phyloP scores from a whole-genome alignment of 83 land plant species.

The Diphasiastrum complanatum region DNA sequence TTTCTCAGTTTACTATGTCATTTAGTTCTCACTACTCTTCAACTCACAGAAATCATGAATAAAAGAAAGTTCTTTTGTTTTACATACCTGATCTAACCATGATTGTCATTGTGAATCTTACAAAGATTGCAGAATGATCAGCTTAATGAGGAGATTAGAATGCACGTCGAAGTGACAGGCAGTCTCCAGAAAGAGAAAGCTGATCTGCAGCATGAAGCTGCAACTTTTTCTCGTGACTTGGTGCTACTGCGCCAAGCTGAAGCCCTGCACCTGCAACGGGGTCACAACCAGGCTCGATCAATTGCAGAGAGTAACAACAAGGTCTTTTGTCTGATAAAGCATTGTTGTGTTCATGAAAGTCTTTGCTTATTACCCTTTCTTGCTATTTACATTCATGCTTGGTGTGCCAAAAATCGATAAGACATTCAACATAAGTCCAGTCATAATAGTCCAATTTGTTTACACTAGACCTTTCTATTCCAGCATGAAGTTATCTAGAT shows the following conservation, averaged over 20 bases:
- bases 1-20: too few species aligned
- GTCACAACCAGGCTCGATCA: conserved; percentile 19
- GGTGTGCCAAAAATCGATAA: too few species aligned
- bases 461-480: too few species aligned
- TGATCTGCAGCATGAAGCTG: conserved; percentile 9
- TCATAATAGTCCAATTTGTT: too few species aligned
- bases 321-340: conserved; percentile 10
- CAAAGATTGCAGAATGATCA: conserved; percentile 33
- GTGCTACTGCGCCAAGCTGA: conserved; percentile 27
- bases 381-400: too few species aligned
- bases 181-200: conserved; percentile 19
- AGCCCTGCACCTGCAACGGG: conserved; percentile 23
- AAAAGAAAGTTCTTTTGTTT: too few species aligned
- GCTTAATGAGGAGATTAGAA: conserved; percentile 25
- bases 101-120: too few species aligned
- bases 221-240: conserved; percentile 20
- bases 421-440: too few species aligned
- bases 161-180: conserved; percentile 24
- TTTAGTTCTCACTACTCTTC: too few species aligned
- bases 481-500: too few species aligned
- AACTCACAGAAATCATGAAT: too few species aligned
- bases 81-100: too few species aligned
- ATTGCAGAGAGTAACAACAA: conserved; percentile 23
- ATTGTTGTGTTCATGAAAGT: background rate
- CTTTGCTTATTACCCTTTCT: background rate